phyloP scores from a whole-genome alignment of 2,329 filamentous ascomycete genomes.

The Cercospora sp. region DNA sequence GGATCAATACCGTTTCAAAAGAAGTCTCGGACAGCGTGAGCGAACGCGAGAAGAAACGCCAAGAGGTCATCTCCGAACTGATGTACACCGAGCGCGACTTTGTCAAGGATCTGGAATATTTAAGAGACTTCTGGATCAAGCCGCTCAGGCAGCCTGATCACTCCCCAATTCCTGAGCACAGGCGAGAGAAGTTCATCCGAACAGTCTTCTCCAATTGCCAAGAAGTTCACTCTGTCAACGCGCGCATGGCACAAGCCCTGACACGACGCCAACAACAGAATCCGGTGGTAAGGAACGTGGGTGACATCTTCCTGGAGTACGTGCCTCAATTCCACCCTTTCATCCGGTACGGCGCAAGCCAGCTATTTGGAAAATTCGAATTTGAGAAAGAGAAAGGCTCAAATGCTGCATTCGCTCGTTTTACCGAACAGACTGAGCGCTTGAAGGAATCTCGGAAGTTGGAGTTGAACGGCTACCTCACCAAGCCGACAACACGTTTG shows the following conservation, averaged over 20 bases:
- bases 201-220: conserved; percentile 96
- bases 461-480: conserved; percentile 95
- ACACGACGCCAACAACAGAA: conserved; percentile 88
- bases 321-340: conserved; percentile 93
- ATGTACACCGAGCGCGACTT: conserved; percentile 99
- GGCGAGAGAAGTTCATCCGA: conserved; percentile 85
- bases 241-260: conserved; percentile 79
- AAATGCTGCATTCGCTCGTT: conserved; percentile 81
- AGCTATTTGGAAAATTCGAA: conserved; percentile 94
- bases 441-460: conserved; percentile 95
- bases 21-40: conserved; percentile 87
- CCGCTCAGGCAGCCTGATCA: conserved; percentile 74
- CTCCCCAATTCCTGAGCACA: conserved; percentile 85
- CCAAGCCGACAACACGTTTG: conserved; percentile 92
- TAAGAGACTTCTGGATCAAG: conserved; percentile 98
- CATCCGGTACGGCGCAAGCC: conserved; percentile 92
- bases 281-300: conserved; percentile 83
- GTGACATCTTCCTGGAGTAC: conserved; percentile 91
- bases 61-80: conserved; percentile 96
- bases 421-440: conserved; percentile 94
- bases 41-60: conserved; percentile 92
- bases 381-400: conserved; percentile 93
- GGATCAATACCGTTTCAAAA: conserved; percentile 98
- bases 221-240: conserved; percentile 91
- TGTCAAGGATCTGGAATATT: conserved; percentile 96